Conservation (phyloP, 78 protist species). For the Creolimax fragrantissima region DNA sequence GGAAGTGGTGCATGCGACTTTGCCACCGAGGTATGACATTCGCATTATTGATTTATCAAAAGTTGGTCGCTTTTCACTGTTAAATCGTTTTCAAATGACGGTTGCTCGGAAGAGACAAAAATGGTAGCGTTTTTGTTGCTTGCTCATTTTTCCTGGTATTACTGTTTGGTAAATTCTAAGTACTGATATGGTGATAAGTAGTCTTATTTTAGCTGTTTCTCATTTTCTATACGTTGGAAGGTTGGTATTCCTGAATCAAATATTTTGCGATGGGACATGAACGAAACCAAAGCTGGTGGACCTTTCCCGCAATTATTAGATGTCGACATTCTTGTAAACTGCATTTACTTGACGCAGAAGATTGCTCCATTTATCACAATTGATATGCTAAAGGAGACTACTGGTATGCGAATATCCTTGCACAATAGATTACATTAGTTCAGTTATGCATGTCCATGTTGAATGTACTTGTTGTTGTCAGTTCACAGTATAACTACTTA, state of each 20-base stretch:
- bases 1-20: conserved; percentile 61
- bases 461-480: neutral
- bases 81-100: too few relatives aligned
- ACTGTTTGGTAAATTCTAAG: too few relatives aligned
- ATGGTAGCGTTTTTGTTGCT: too few relatives aligned
- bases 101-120: too few relatives aligned
- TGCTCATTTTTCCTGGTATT: too few relatives aligned
- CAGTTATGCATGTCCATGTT: neutral
- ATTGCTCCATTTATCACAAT: conserved; percentile 56
- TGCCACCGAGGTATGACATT: neutral
- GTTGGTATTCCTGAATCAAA: conserved; percentile 38
- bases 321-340: conserved; percentile 58
- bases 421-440: neutral
- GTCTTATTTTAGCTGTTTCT: too few relatives aligned
- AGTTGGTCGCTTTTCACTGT: too few relatives aligned
- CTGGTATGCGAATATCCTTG: too few relatives aligned
- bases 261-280: conserved; percentile 60
- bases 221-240: neutral
- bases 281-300: conserved; percentile 68
- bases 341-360: conserved; percentile 55
- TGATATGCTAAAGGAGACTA: conserved; percentile 7
- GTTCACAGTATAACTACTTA: too few relatives aligned
- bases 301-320: conserved; percentile 58
- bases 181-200: too few relatives aligned
- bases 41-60: too few relatives aligned